Evolutionary conservation across 2,329 filamentous ascomycete genomes (phyloP).

Genomic region (Bipolaris sorokiniana): DNA sequence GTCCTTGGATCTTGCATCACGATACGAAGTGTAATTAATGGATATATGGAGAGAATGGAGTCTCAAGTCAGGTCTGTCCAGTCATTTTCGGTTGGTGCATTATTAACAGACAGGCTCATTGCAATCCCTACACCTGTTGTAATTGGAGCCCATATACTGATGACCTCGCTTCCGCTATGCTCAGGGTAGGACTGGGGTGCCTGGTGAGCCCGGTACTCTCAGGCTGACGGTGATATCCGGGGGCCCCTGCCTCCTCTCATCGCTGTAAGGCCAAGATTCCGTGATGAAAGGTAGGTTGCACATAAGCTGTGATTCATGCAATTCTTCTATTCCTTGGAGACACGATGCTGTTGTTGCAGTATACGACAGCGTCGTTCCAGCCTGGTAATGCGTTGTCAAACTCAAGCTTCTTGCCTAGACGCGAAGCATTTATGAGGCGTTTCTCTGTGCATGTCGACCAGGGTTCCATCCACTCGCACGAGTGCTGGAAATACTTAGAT

Average conservation of each 20-base stretch:
- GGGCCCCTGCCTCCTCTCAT: background rate
- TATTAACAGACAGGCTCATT: slow-evolving; percentile 10
- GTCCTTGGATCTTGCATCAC: slow-evolving; percentile 30
- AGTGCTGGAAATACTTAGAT: slow-evolving; percentile 7
- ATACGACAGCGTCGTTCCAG: background rate
- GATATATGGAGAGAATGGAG: slow-evolving; percentile 12
- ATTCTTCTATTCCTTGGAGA: background rate
- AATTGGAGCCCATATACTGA: background rate
- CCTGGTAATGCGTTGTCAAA: slow-evolving; percentile 11
- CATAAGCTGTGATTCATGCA: background rate
- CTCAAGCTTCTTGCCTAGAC: slow-evolving; percentile 24
- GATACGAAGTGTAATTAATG: slow-evolving; percentile 14
- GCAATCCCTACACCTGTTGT: background rate
- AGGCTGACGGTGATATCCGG: background rate
- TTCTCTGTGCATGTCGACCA: slow-evolving; percentile 3
- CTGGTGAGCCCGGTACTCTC: background rate
- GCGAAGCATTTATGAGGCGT: slow-evolving; percentile 22
- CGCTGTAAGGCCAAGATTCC: slow-evolving; percentile 7
- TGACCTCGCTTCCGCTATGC: background rate
- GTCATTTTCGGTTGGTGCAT: slow-evolving; percentile 5
- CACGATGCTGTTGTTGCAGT: background rate
- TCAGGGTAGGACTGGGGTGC: background rate
- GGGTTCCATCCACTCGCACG: slow-evolving; percentile 2
- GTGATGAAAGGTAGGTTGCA: background rate
- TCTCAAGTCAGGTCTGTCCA: slow-evolving; percentile 14